Evolutionary conservation across 345 rosid species (phyloP).

Genomic region (Alliaria petiolata): DNA sequence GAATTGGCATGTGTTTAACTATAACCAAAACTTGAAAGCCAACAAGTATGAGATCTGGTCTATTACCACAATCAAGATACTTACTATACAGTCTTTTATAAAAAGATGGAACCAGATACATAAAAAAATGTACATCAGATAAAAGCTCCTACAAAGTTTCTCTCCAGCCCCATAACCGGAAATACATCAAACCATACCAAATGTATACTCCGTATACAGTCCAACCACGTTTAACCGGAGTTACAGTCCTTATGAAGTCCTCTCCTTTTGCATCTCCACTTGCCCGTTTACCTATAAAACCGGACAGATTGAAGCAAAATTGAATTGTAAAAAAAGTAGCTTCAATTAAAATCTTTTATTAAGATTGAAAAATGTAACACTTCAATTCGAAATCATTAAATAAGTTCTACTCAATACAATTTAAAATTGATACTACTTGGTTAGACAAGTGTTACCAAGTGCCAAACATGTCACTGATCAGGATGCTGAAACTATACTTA

Average conservation of each 20-base stretch:
- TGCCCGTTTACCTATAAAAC: constrained; percentile 15
- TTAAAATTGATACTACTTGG: not conserved
- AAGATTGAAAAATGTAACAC: not conserved
- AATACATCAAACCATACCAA: constrained; percentile 23
- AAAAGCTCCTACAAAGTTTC: constrained; percentile 21
- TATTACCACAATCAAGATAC: constrained; percentile 21
- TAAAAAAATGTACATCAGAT: constrained; percentile 26
- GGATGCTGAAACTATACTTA: not conserved
- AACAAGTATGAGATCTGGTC: constrained; percentile 22
- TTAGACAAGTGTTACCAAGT: not conserved
- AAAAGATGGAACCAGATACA: constrained; percentile 25
- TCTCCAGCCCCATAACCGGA: constrained; percentile 24
- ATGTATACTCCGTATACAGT: constrained; percentile 25
- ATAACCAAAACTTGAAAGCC: constrained; percentile 22
- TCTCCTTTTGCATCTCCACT: not conserved
- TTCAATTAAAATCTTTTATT: not conserved
- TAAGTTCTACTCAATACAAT: not conserved
- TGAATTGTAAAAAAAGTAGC: not conserved
- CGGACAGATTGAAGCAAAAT: not conserved
- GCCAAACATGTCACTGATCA: not conserved
- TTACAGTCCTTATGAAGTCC: not conserved
- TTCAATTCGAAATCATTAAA: not conserved
- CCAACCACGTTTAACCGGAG: constrained; percentile 19
- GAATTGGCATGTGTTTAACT: constrained; percentile 18
- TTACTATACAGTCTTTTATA: constrained; percentile 31